Evolutionary conservation across 2,329 filamentous ascomycete species (phyloP), one percentile per base, ranked within the genome.

Genomic region (Penicillium sp.): DNA sequence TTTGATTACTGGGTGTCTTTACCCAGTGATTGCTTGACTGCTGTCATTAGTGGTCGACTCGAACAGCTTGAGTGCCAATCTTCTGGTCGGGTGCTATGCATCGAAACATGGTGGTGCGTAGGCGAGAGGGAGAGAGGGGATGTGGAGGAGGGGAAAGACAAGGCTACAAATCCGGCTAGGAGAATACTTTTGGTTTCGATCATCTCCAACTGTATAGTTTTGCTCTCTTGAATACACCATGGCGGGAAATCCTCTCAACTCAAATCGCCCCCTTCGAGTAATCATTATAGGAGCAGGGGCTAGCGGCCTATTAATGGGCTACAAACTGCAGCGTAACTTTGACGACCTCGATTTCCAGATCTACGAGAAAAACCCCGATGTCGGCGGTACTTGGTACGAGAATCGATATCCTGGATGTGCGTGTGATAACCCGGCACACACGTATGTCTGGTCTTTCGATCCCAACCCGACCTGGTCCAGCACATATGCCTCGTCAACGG

Each of bases 361-460:
- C 3, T 46, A 46, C 24, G 51, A 54, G 13, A 52, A 52, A 52
- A 69, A 69, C 24, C 30, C 32, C 10, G 66, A 69, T 17, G 52
- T 71, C 23, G 68, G 68, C n/a, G 68, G 68, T 4, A 68, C 68
- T 4, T 71, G 67, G 67, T 51, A 61, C 13, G 64, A 68, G 50
- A 70, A 69, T 49, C 34, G 54, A n/a, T 71, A 70, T 44, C 66
- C 66, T 0, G 75, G 75, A 4, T 72, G 75, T 13, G 66, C 63
- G 13, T 75, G 66, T 54, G 67, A 71, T 56, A 51, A 57, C 32
- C 56, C 50, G 3, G 40, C 51, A 49, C 59, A 74, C 36, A 73
- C 72, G 15, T 78, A 77, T 49, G 66, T 69, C 12, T 72, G 71
- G 21, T 73, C 71, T 3, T 79, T 74, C 50, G 71, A 74, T 9